Conservation (phyloP, 495 filamentous ascomycete genomes). For the Podospora didyma region DNA sequence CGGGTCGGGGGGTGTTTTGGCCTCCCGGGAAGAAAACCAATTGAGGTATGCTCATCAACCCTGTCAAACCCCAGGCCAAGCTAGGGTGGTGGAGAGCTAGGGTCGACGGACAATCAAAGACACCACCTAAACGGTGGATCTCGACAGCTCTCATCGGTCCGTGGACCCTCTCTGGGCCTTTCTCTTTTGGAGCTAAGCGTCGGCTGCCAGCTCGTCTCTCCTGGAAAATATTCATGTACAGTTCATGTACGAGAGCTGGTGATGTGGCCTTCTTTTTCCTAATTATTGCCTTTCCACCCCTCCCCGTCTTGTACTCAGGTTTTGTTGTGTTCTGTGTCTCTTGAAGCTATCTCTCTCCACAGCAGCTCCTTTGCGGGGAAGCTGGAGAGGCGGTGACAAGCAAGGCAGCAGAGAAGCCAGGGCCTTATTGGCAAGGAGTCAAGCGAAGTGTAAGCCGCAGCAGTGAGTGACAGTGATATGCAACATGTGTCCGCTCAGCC, state of each 20-base stretch:
- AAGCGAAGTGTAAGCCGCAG: background rate
- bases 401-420: background rate
- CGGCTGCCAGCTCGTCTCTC: background rate
- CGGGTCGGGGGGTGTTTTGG: slow-evolving; percentile 17
- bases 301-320: too few species aligned
- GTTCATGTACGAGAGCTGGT: background rate
- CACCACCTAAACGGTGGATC: slow-evolving; percentile 23
- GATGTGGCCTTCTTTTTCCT: too few species aligned
- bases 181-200: background rate
- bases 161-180: slow-evolving; percentile 5
- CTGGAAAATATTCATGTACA: too few species aligned
- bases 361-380: slow-evolving; percentile 1
- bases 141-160: slow-evolving; percentile 13
- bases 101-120: slow-evolving; percentile 23
- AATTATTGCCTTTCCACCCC: too few species aligned
- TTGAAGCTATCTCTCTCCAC: background rate
- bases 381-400: background rate
- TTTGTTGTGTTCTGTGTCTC: background rate
- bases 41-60: slow-evolving; percentile 21
- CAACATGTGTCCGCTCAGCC: background rate
- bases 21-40: slow-evolving; percentile 13
- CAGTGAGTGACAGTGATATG: background rate
- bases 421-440: background rate
- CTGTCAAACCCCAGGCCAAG: slow-evolving; percentile 14
- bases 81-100: slow-evolving; percentile 22